Evolutionary conservation across 208 protist genomes (phyloP).

Genomic region (Tetramitus jugosus): DNA sequence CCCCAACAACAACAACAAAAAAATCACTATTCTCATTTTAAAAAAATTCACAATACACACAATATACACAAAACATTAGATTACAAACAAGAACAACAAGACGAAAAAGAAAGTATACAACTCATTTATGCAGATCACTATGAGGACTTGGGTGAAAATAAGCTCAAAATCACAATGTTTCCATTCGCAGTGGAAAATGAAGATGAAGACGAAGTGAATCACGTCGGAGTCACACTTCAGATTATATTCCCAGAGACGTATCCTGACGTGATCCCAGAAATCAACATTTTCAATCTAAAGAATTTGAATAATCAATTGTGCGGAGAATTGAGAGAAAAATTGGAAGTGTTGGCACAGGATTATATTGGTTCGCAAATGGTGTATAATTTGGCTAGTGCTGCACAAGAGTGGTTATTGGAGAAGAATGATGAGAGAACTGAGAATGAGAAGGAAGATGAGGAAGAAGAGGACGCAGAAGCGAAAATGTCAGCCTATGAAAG

Average conservation of each 20-base stretch:
- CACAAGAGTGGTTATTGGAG: neutral
- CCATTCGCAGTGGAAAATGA: slow-evolving; percentile 1
- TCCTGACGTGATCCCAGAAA: neutral
- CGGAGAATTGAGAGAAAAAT: slow-evolving; percentile 2
- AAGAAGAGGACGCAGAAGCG: neutral
- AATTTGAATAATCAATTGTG: neutral
- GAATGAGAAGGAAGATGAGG: neutral
- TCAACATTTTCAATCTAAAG: slow-evolving; percentile 1
- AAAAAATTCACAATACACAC: no score
- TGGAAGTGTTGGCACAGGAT: neutral
- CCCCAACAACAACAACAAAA: no score
- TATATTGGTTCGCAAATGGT: neutral
- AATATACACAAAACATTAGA: no score
- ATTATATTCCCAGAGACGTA: neutral
- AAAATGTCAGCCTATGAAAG: no score
- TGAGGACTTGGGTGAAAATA: neutral
- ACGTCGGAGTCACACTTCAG: neutral
- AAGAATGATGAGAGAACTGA: neutral
- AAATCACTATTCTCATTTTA: no score
- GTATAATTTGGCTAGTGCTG: neutral
- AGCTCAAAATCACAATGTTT: neutral
- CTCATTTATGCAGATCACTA: neutral
- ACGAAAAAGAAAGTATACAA: neutral
- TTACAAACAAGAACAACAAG: neutral
- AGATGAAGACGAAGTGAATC: neutral